Base-by-base conservation (phyloP, 305 asterid genomes). In the Rubia tinctorum region DNA sequence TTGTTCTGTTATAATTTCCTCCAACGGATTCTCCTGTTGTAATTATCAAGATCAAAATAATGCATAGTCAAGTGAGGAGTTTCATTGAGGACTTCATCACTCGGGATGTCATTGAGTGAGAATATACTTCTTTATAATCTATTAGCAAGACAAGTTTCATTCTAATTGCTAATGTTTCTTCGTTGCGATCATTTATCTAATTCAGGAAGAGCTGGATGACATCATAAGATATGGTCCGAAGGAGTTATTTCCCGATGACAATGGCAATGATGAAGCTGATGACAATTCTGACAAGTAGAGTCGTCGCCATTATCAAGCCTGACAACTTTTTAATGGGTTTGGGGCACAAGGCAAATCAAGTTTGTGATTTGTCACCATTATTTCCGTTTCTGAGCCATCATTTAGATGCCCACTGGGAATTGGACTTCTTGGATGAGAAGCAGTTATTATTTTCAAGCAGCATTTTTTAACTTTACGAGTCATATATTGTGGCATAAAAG, bases 311-410 rank as follows among this genome's bases (percentile, higher is more conserved):
- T 78, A 91, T 94, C 75, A 94, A 94, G 90, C 99, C 98, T 13
- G 99, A 94, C 78, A 94, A 91, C 86, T 94, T 94, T 86, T 85
- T 94, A 77, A 91, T 94, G 99, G 97, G 99, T 45, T 85, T 91
- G 81, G 97, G 99, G 68, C 99, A 97, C 77, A 91, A 90, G 83
- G 97, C 97, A 78, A 90, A 90, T 82, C 97, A 91, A 97, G 97
- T 89, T 72, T 77, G 74, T 37, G 67, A 75, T 53, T 60, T 75
- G 47, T 42, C 7, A 23, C 43, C 56, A 18, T 58, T 58, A 37
- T 37, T 34, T 20, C 30, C 45, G 66, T 14, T 15, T 44, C 20
- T 61, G 23, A 47, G 51, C 14, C 68, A 59, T 40, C 22, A 15
- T 51, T 71, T 70, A 18, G 15, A 49, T 27, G 56, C 42, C 25